Conservation (phyloP, 805 yeast genomes). For the Saccharomycopsis amapae region DNA sequence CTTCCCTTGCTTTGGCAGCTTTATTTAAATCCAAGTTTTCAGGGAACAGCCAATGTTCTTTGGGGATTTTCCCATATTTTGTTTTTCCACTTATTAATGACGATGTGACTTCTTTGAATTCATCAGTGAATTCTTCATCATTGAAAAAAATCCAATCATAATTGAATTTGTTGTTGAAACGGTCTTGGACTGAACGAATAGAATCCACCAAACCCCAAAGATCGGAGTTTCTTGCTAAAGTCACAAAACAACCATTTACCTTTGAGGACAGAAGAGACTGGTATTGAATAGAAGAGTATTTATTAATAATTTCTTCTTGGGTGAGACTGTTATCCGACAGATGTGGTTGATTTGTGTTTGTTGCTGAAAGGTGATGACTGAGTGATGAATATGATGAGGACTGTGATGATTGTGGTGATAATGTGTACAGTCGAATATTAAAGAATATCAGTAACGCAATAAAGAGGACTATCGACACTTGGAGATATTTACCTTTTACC, state of each 20-base stretch:
- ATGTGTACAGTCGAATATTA: too few relatives aligned
- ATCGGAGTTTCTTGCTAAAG: slow-evolving; percentile 67
- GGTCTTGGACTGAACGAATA: slow-evolving; percentile 65
- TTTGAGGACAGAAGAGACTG: slow-evolving; percentile 6
- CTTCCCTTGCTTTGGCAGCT: slow-evolving; percentile 57
- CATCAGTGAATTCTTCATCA: slow-evolving; percentile 67
- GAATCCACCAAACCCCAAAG: slow-evolving; percentile 50
- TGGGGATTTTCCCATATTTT: slow-evolving; percentile 65
- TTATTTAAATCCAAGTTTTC: slow-evolving; percentile 64
- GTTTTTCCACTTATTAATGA: slow-evolving; percentile 58
- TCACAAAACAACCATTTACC: slow-evolving; percentile 63
- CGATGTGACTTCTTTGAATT: slow-evolving; percentile 51
- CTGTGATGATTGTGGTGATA: too few relatives aligned
- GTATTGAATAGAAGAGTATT: slow-evolving; percentile 4
- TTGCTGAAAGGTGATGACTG: background rate
- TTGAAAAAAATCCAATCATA: slow-evolving; percentile 93
- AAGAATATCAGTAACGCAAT: too few relatives aligned
- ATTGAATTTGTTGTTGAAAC: slow-evolving; percentile 66
- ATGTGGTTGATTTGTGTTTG: background rate
- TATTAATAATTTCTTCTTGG: slow-evolving; percentile 2
- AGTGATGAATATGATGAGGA: too few relatives aligned
- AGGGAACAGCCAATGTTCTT: slow-evolving; percentile 84
- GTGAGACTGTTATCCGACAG: background rate
- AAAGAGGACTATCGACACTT: too few relatives aligned
- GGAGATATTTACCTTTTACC: too few relatives aligned